Evolutionary conservation across 1,284 basidiomycete genomes (phyloP).

Genomic region (Ceratobasidium sp.): DNA sequence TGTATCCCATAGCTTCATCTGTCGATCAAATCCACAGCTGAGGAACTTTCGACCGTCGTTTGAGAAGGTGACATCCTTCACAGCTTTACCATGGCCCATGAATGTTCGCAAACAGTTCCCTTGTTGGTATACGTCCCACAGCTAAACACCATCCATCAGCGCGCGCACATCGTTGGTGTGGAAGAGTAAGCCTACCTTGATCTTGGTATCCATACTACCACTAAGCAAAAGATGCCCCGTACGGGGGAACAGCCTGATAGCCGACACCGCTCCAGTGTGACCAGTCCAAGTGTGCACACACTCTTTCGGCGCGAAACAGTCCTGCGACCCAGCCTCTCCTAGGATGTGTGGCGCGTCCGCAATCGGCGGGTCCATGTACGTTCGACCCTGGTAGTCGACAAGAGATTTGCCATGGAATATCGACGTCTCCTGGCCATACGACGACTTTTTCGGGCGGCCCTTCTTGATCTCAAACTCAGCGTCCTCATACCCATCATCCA

Average conservation of each 20-base stretch:
- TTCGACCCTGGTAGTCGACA: constrained; percentile 97
- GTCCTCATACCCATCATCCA: constrained; percentile 72
- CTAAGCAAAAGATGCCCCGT: constrained; percentile 94
- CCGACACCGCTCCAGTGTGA: constrained; percentile 96
- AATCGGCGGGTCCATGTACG: constrained; percentile 95
- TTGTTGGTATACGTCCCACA: constrained; percentile 98
- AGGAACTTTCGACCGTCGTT: constrained; percentile 92
- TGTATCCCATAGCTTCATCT: constrained; percentile 99
- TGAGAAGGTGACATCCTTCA: constrained; percentile 95
- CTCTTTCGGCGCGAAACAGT: constrained; percentile 92
- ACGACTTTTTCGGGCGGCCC: constrained; percentile 81
- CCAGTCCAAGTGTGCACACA: constrained; percentile 99
- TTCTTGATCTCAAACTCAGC: constrained; percentile 72
- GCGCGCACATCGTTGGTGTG: neutral
- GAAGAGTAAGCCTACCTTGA: constrained; percentile 74
- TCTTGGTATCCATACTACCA: constrained; percentile 98
- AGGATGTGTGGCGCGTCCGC: constrained; percentile 82
- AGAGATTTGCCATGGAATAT: constrained; percentile 98
- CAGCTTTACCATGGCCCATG: constrained; percentile 95
- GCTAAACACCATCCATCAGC: constrained; percentile 58
- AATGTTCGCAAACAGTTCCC: constrained; percentile 97
- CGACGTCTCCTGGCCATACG: constrained; percentile 86
- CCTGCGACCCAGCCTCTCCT: constrained; percentile 84
- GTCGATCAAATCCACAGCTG: constrained; percentile 93
- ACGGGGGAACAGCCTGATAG: constrained; percentile 89